Evolutionary conservation across 345 rosid species (phyloP).

Genomic region (Lepidium africanum): DNA sequence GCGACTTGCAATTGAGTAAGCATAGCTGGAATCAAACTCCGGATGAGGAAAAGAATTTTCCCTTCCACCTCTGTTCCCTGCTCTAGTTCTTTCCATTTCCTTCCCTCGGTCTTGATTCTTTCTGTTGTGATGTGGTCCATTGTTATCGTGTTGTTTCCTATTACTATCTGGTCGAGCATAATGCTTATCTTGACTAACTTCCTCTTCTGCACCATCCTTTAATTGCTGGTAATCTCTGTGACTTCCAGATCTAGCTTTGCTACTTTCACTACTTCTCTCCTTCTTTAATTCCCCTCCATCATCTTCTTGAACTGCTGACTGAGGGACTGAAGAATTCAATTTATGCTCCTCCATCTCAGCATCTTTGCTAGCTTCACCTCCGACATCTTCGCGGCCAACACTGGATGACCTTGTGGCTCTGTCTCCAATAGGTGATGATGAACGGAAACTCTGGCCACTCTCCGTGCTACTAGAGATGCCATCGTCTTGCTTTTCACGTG

Average conservation of each 20-base stretch:
- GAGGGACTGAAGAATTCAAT: conserved; percentile 36
- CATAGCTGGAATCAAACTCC: conserved; percentile 48
- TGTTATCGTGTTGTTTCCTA: conserved; percentile 47
- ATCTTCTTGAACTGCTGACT: conserved; percentile 44
- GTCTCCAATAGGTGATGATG: conserved; percentile 37
- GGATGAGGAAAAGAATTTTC: conserved; percentile 48
- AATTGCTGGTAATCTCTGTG: conserved; percentile 66
- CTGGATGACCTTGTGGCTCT: conserved; percentile 46
- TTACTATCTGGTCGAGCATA: conserved; percentile 32
- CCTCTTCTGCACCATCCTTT: conserved; percentile 70
- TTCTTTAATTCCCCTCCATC: conserved; percentile 67
- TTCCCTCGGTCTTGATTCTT: conserved; percentile 53
- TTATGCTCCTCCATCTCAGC: conserved; percentile 42
- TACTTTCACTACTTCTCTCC: conserved; percentile 86
- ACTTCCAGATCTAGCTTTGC: conserved; percentile 85
- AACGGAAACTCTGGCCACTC: conserved; percentile 33
- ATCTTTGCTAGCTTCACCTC: conserved; percentile 41
- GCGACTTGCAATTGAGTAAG: conserved; percentile 36
- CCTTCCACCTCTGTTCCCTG: conserved; percentile 40
- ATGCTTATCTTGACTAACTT: conserved; percentile 63
- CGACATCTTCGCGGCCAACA: conserved; percentile 48
- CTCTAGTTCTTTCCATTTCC: conserved; percentile 53
- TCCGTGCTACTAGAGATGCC: conserved; percentile 57
- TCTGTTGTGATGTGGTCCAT: conserved; percentile 44
- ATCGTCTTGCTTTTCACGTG: conserved; percentile 40